Evolutionary conservation across 1,139 yeast species (phyloP), one percentile per base, ranked within the genome.

Genomic region (Geotrichum candidum): DNA sequence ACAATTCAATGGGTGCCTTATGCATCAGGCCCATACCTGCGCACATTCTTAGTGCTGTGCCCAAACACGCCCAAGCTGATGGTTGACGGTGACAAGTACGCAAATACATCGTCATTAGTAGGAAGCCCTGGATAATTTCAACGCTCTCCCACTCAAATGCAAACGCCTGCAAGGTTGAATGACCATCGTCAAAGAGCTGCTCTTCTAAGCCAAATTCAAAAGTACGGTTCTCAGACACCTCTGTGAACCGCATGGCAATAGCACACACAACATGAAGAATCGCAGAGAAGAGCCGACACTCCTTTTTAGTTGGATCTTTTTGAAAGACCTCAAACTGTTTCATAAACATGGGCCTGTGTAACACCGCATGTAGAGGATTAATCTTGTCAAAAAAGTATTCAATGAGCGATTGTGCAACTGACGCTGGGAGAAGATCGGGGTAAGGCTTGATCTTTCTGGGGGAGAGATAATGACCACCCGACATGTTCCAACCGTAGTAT

Each of bases 111-210:
- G 86, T 73, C 38, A 83, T 78, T 33, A 86, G 71, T 22, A 84
- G 71, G 87, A 88, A 84, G 52, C 84, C 79, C 69, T 86, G 90
- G 45, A 85, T 80, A 65, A 86, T 76, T 69, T 86, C 90, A 63
- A 83, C 80, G 22, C 86, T 80, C 69, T 85, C 88, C 88, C 89
- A 85, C 70, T 85, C 88, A 70, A 85, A 84, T 54, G 84, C 77
- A 56, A 85, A 73, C 23, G 79, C 78, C 25, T 77, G 74, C 7
- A 84, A 74, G 13, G 84, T 79, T 27, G 74, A 70, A 69, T 82
- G 75, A 3, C 83, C 79, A 63, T 80, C 81, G 64, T 80, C 80
- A 72, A 86, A 86, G 52, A 84, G 72, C 46, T 68, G 64, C 65
- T 83, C 87, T 68, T 86, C 90, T 3, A 80, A 66, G 0, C 82